phyloP scores from a whole-genome alignment of 495 filamentous ascomycete species.

The Pseudevernia furfuracea region DNA sequence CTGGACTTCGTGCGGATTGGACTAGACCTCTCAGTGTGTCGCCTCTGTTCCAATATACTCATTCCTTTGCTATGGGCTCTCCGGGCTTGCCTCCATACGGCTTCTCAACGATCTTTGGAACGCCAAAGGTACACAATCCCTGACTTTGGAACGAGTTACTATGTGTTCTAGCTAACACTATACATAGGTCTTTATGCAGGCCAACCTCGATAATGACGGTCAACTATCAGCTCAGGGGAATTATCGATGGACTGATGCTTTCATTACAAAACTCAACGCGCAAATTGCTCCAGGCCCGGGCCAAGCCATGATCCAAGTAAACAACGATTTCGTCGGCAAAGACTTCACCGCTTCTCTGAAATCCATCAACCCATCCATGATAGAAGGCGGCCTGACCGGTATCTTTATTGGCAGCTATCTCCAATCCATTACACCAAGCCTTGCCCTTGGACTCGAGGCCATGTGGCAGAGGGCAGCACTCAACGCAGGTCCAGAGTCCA shows the following conservation, averaged over 20 bases:
- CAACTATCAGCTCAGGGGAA: slow-evolving; percentile 77
- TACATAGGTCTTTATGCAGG: slow-evolving; percentile 83
- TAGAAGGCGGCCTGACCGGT: slow-evolving; percentile 88
- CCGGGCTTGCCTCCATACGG: slow-evolving; percentile 85
- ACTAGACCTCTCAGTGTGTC: slow-evolving; percentile 89
- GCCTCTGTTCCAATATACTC: slow-evolving; percentile 93
- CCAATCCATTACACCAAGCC: slow-evolving; percentile 79
- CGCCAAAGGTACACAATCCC: slow-evolving; percentile 43
- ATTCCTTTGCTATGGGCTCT: slow-evolving; percentile 87
- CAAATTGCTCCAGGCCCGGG: slow-evolving; percentile 66
- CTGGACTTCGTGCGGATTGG: slow-evolving; percentile 87
- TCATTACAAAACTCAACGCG: slow-evolving; percentile 77
- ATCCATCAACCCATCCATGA: slow-evolving; percentile 81
- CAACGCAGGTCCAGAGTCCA: slow-evolving; percentile 71
- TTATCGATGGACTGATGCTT: slow-evolving; percentile 68
- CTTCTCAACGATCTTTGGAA: slow-evolving; percentile 89
- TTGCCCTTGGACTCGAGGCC: slow-evolving; percentile 84
- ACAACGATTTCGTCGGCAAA: slow-evolving; percentile 85
- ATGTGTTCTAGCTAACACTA: slow-evolving; percentile 6
- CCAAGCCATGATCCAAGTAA: slow-evolving; percentile 75
- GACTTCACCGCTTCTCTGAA: slow-evolving; percentile 92
- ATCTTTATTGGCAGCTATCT: slow-evolving; percentile 94
- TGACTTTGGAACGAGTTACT: not conserved
- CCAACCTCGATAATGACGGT: slow-evolving; percentile 84
- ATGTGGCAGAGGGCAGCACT: slow-evolving; percentile 83